A percentile compares a stretch with the other conserved stretches of the same genome.
phyloP scores from a whole-genome alignment of 441 rosid genomes.

The Rhodomyrtus psidioides region DNA sequence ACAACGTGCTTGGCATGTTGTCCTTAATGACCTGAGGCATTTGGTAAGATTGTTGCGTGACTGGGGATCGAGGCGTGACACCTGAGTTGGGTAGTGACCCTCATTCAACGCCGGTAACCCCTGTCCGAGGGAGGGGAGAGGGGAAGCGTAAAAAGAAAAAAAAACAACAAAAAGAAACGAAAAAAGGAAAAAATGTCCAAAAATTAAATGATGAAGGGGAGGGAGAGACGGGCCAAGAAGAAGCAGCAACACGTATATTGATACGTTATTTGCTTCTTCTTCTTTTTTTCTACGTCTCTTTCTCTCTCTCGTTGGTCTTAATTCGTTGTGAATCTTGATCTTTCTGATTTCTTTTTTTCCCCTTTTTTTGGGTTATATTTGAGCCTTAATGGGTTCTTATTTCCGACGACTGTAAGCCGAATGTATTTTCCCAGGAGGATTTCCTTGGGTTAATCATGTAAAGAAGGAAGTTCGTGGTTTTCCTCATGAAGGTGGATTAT shows the following conservation, averaged over 20 bases:
- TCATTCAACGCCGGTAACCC: too few species aligned
- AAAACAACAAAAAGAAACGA: too few species aligned
- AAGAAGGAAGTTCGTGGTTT: constrained; percentile 25
- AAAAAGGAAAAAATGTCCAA: too few species aligned
- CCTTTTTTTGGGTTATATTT: constrained; percentile 25
- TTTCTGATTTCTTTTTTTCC: neutral
- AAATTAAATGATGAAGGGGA: too few species aligned
- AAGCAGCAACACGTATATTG: constrained; percentile 8
- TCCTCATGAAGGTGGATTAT: constrained; percentile 36
- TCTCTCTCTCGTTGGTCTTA: constrained; percentile 27
- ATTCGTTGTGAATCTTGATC: constrained; percentile 22
- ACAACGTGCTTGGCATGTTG: too few species aligned
- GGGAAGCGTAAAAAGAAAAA: too few species aligned
- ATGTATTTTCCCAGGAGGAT: neutral
- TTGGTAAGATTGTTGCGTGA: too few species aligned
- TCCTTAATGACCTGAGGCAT: too few species aligned
- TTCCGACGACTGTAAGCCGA: neutral
- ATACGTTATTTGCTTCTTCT: constrained; percentile 13
- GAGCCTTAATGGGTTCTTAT: neutral
- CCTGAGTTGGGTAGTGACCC: too few species aligned
- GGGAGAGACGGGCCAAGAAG: constrained; percentile 23
- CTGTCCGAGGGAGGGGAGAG: too few species aligned
- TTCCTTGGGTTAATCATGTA: neutral
- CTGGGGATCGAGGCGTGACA: too few species aligned
- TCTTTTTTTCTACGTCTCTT: neutral